Conservation (phyloP, 495 filamentous ascomycete genomes). For the Podospora bellae-mahoneyi region DNA sequence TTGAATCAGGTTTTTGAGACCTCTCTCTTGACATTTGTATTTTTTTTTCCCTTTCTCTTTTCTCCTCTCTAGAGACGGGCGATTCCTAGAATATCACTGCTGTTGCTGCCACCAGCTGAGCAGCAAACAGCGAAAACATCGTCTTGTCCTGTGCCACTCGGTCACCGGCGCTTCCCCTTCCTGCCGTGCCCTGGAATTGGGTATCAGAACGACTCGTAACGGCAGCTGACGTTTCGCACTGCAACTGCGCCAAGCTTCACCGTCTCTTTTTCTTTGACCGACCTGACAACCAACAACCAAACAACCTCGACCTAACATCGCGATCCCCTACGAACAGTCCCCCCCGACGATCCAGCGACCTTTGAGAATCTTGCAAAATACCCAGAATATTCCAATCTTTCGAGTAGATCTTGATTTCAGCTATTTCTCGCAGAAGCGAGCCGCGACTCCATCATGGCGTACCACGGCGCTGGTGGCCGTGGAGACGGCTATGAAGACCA, state of each 20-base stretch:
- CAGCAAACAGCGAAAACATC: constrained; percentile 1
- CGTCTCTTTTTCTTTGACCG: constrained; percentile 3
- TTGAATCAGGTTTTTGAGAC: constrained; percentile 30
- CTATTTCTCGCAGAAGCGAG: constrained; percentile 16
- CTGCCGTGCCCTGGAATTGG: constrained; percentile 18
- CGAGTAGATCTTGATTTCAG: background rate
- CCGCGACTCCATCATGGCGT: constrained; percentile 43
- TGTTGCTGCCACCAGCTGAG: background rate
- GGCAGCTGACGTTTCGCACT: constrained; percentile 17
- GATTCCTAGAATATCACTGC: constrained; percentile 9
- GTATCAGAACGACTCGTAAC: constrained; percentile 12
- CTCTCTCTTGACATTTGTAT: constrained; percentile 14
- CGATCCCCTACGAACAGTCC: background rate
- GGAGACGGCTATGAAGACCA: constrained; percentile 58
- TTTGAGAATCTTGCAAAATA: background rate
- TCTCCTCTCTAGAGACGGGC: background rate
- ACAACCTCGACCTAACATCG: background rate
- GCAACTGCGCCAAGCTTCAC: constrained; percentile 9
- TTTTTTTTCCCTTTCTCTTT: background rate
- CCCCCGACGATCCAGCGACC: background rate
- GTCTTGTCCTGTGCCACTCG: constrained; percentile 8
- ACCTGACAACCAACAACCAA: constrained; percentile 1
- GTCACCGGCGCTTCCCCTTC: background rate
- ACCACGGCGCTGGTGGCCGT: constrained; percentile 44
- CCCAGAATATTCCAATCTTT: background rate